Percentiles rank a stretch among this genome's conserved stretches.
These are phyloP conservation scores for Termitomyces sp. DNA, from an alignment of 768 basidiomycete species.

Conservation along the genomic window DNA sequence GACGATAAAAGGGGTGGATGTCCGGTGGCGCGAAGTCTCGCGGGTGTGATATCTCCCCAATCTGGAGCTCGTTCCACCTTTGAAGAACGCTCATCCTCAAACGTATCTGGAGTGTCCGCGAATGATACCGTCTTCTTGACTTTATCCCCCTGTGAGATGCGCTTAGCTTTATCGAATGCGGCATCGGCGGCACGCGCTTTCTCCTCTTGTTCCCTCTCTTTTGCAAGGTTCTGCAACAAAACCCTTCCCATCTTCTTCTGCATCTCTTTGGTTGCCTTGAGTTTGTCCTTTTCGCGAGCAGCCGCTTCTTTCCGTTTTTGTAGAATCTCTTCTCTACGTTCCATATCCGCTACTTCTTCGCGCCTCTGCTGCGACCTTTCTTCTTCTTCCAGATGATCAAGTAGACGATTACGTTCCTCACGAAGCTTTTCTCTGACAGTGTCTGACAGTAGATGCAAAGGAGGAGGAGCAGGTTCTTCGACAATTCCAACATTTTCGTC, in stretches of 20 bases:
- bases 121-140: conserved; percentile 66
- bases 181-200: conserved; percentile 27
- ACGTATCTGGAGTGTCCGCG: conserved; percentile 37
- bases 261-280: conserved; percentile 42
- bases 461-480: conserved; percentile 42
- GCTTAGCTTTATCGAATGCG: conserved; percentile 24
- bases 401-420: conserved; percentile 56
- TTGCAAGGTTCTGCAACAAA: conserved; percentile 42
- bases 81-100: conserved; percentile 13
- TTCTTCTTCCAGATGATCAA: conserved; percentile 69
- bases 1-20: conserved; percentile 31
- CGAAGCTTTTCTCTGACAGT: conserved; percentile 45
- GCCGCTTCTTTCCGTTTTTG: conserved; percentile 47
- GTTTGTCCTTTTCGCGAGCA: conserved; percentile 29
- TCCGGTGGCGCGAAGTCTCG: conserved; percentile 36
- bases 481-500: conserved; percentile 13
- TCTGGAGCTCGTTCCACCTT: conserved; percentile 21
- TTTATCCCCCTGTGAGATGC: conserved; percentile 16
- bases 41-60: conserved; percentile 54
- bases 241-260: conserved; percentile 80
- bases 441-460: conserved; percentile 38
- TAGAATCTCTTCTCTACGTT: conserved; percentile 40
- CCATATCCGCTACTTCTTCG: conserved; percentile 33
- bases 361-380: conserved; percentile 43
- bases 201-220: conserved; percentile 33